These are phyloP conservation scores for Fusarium protoensiforme DNA, from an alignment of 2,329 filamentous ascomycete genomes.

Conservation along the genomic window DNA sequence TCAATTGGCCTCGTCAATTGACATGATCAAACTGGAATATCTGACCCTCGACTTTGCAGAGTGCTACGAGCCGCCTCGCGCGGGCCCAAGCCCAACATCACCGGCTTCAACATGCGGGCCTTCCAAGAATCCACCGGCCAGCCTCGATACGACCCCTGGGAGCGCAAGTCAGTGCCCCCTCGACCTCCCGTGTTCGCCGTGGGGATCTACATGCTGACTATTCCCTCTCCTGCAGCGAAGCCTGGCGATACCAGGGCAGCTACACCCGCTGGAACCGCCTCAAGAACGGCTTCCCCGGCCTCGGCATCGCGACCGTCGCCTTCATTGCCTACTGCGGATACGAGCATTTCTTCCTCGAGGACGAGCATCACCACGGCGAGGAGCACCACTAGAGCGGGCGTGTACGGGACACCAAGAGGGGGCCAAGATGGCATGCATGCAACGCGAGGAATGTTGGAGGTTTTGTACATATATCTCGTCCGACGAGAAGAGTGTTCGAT, in stretches of 20 bases:
- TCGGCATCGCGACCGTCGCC: constrained; percentile 91
- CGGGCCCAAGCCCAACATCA: constrained; percentile 77
- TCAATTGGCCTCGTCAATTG: constrained; percentile 17
- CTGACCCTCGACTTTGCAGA: constrained; percentile 43
- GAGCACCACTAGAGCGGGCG: constrained; percentile 63
- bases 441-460: constrained; percentile 10
- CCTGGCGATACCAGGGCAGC: constrained; percentile 91
- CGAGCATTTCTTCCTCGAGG: constrained; percentile 87
- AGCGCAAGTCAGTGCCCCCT: constrained; percentile 64
- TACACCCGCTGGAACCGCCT: constrained; percentile 93
- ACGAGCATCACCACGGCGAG: constrained; percentile 70
- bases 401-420: constrained; percentile 21
- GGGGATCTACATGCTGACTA: constrained; percentile 10
- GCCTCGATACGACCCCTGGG: constrained; percentile 74
- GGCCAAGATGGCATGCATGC: constrained; percentile 18
- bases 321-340: constrained; percentile 91
- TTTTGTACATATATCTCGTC: constrained; percentile 42
- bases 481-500: constrained; percentile 26
- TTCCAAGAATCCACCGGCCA: constrained; percentile 77
- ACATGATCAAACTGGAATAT: constrained; percentile 1
- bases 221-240: constrained; percentile 72
- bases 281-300: constrained; percentile 85
- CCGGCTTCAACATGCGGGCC: constrained; percentile 89
- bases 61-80: constrained; percentile 63
- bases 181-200: neutral